Percentiles rank a stretch among this genome's conserved stretches.
Conservation (phyloP, 2,329 filamentous ascomycete species). For the Cladosporium austrohemisphaericum region DNA sequence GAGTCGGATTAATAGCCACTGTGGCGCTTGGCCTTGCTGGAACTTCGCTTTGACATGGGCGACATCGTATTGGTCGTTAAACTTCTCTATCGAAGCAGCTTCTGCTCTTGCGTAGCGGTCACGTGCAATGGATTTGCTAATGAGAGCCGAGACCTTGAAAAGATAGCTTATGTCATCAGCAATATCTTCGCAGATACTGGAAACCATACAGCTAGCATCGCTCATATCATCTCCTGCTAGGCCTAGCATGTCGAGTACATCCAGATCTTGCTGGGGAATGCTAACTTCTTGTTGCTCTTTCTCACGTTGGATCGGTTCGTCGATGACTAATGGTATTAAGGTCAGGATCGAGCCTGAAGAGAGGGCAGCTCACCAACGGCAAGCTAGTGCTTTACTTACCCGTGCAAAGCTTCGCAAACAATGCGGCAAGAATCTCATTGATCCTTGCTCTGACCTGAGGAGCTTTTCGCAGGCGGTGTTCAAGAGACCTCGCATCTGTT, state of each 20-base stretch:
- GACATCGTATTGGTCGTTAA: slow-evolving; percentile 2
- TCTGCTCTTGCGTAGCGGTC: slow-evolving; percentile 4
- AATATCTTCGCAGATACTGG: neutral
- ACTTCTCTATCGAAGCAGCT: neutral
- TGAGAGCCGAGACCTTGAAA: slow-evolving; percentile 7
- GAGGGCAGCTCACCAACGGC: too few species aligned
- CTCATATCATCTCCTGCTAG: neutral
- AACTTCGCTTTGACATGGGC: slow-evolving; percentile 1
- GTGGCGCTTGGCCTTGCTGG: neutral
- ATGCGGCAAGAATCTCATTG: neutral
- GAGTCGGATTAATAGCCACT: slow-evolving; percentile 4
- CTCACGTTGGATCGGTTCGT: too few species aligned
- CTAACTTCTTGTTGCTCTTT: neutral
- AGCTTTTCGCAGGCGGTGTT: neutral
- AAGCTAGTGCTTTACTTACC: too few species aligned
- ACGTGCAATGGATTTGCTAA: neutral
- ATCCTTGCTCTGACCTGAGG: neutral
- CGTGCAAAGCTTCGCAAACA: neutral
- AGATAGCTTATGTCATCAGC: slow-evolving; percentile 9
- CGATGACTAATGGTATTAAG: too few species aligned
- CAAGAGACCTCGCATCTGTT: neutral
- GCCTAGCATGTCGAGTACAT: neutral
- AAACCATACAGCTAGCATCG: neutral
- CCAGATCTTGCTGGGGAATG: neutral
- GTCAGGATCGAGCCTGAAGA: too few species aligned